A percentile compares a stretch with the other conserved stretches of the same genome.
phyloP scores from a whole-genome alignment of 2,329 filamentous ascomycete genomes.

The Byssoonygena ceratinophila region DNA sequence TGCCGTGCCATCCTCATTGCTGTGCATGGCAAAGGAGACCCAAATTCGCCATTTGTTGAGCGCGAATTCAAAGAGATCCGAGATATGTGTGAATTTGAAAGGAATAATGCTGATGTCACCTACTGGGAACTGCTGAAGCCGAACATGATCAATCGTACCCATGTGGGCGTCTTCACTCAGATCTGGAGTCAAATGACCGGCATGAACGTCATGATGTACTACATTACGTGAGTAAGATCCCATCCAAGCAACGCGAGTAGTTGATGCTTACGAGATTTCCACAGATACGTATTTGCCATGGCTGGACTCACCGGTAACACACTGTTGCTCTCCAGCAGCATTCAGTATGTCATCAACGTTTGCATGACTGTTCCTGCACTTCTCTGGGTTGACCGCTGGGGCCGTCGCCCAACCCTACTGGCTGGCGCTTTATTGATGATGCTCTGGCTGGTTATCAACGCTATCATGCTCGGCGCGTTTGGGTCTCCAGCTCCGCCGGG shows the following conservation, averaged over 20 bases:
- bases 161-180: constrained; percentile 61
- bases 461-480: constrained; percentile 31
- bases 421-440: constrained; percentile 55
- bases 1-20: constrained; percentile 40
- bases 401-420: constrained; percentile 59
- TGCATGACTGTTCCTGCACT: constrained; percentile 66
- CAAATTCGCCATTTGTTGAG: constrained; percentile 53
- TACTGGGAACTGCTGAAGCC: constrained; percentile 64
- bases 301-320: constrained; percentile 51
- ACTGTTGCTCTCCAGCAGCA: constrained; percentile 55
- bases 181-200: constrained; percentile 67
- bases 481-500: constrained; percentile 34
- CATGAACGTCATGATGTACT: constrained; percentile 69
- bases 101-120: constrained; percentile 55
- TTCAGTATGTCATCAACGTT: constrained; percentile 72
- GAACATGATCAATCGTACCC: constrained; percentile 61
- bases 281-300: constrained; percentile 59
- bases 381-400: constrained; percentile 64
- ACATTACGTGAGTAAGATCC: constrained; percentile 41
- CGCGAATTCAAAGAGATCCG: constrained; percentile 63
- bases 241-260: background rate
- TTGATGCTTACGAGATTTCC: constrained; percentile 8
- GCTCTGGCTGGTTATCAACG: constrained; percentile 37
- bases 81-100: constrained; percentile 63
- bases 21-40: constrained; percentile 56